phyloP scores from a whole-genome alignment of 441 rosid genomes.

The Corymbia calophylla region DNA sequence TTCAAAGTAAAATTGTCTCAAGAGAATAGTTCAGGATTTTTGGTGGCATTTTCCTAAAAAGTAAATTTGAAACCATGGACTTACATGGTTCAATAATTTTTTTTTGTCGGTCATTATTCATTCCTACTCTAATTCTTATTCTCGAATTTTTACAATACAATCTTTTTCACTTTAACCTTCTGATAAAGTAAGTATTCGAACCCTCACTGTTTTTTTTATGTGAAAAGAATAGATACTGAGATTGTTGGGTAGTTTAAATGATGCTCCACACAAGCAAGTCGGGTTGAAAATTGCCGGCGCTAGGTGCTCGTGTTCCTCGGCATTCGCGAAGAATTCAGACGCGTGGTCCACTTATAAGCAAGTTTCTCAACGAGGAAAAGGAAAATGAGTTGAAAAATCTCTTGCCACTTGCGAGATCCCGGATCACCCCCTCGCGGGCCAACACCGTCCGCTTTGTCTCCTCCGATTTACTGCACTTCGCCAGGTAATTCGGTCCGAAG shows the following conservation, averaged over 20 bases:
- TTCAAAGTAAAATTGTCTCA: no score
- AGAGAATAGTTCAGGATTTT: no score
- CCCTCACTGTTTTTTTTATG: no score
- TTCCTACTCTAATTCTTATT: no score
- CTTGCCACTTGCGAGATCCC: not conserved
- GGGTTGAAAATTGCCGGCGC: rapidly evolving
- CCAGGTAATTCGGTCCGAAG: not conserved
- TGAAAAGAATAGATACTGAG: no score
- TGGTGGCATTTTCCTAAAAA: no score
- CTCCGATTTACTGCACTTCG: not conserved
- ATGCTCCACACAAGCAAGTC: not conserved
- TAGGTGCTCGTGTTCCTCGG: not conserved
- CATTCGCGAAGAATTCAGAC: not conserved
- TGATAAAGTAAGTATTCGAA: no score
- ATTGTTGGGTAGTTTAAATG: not conserved
- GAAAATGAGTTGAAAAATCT: not conserved
- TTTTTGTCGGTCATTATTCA: no score
- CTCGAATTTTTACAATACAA: no score
- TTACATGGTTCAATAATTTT: no score
- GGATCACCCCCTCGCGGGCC: not conserved
- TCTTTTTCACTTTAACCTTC: no score
- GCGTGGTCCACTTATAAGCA: not conserved
- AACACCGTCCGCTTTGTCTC: not conserved
- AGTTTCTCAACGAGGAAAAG: not conserved
- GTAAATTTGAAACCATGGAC: not conserved